Evolutionary conservation across 148 eudicot genomes (phyloP).

Genomic region (Spergularia marina): DNA sequence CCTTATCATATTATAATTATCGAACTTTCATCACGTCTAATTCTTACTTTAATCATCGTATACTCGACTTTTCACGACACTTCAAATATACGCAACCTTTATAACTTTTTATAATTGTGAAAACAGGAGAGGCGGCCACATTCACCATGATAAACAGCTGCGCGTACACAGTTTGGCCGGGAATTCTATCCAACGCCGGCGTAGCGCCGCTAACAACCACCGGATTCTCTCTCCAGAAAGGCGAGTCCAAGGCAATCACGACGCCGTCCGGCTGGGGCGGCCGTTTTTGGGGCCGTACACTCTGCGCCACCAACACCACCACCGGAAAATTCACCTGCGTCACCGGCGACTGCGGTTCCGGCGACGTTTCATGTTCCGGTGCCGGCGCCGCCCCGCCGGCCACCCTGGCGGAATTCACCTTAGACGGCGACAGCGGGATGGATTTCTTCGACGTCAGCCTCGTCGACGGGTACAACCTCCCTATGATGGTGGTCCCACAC

Average conservation of each 20-base stretch:
- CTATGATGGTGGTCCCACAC: slow-evolving; percentile 56
- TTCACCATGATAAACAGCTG: slow-evolving; percentile 67
- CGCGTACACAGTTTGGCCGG: slow-evolving; percentile 70
- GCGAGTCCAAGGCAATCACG: slow-evolving; percentile 38
- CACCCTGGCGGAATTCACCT: slow-evolving; percentile 65
- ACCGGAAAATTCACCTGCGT: slow-evolving; percentile 56
- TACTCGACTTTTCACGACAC: too few species aligned
- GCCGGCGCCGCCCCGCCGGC: slow-evolving; percentile 56
- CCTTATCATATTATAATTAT: too few species aligned
- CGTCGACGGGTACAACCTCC: slow-evolving; percentile 79
- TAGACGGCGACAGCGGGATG: slow-evolving; percentile 45
- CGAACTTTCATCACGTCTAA: too few species aligned
- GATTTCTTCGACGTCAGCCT: slow-evolving; percentile 79
- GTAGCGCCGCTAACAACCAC: slow-evolving; percentile 49
- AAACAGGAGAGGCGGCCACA: slow-evolving; percentile 25
- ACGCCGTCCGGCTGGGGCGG: slow-evolving; percentile 66
- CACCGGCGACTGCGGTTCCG: slow-evolving; percentile 76
- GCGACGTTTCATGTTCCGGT: slow-evolving; percentile 53
- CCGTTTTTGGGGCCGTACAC: slow-evolving; percentile 71
- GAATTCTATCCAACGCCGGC: slow-evolving; percentile 71
- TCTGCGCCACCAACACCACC: slow-evolving; percentile 43
- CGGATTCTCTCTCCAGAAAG: slow-evolving; percentile 59
- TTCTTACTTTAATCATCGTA: too few species aligned
- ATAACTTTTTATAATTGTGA: too few species aligned
- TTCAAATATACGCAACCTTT: too few species aligned